Percentiles rank a stretch among this genome's conserved stretches.
Conservation (phyloP, 2,329 filamentous ascomycete species). For the Rhexocercosporidium sp. region DNA sequence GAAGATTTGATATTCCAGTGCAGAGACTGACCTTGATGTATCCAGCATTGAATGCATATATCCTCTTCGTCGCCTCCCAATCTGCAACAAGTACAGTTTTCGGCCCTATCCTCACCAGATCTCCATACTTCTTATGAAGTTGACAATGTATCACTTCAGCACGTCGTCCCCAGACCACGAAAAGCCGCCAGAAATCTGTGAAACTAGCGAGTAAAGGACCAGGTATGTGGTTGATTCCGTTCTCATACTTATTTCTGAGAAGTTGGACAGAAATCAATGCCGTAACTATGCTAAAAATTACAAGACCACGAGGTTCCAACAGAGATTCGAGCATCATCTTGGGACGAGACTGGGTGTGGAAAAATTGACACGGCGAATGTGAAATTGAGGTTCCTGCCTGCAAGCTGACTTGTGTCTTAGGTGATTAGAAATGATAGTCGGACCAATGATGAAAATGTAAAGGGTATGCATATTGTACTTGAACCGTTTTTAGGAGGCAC, state of each 20-base stretch:
- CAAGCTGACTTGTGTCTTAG: background rate
- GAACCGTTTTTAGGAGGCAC: background rate
- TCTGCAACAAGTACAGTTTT: conserved; percentile 48
- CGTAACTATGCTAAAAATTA: background rate
- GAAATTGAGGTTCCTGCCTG: background rate
- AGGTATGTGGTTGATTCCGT: conserved; percentile 13
- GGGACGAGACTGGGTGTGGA: background rate
- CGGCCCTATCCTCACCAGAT: conserved; percentile 13
- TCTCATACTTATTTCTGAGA: background rate
- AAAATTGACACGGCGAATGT: background rate
- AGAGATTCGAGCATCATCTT: conserved; percentile 3
- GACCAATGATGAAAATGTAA: background rate
- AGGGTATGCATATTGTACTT: background rate
- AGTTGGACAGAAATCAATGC: background rate
- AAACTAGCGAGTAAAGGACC: conserved; percentile 11
- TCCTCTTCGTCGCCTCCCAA: conserved; percentile 72
- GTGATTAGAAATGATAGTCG: background rate
- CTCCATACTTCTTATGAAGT: conserved; percentile 18
- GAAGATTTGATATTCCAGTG: too few species aligned
- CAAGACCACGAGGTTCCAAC: background rate
- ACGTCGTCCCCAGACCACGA: conserved; percentile 12
- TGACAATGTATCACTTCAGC: background rate
- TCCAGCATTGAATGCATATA: conserved; percentile 84
- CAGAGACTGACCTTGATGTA: conserved; percentile 68
- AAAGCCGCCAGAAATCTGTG: conserved; percentile 13